A percentile compares a stretch with the other conserved stretches of the same genome.
Evolutionary conservation across 495 filamentous ascomycete species (phyloP).

Genomic region (Penicillium mononematosum): DNA sequence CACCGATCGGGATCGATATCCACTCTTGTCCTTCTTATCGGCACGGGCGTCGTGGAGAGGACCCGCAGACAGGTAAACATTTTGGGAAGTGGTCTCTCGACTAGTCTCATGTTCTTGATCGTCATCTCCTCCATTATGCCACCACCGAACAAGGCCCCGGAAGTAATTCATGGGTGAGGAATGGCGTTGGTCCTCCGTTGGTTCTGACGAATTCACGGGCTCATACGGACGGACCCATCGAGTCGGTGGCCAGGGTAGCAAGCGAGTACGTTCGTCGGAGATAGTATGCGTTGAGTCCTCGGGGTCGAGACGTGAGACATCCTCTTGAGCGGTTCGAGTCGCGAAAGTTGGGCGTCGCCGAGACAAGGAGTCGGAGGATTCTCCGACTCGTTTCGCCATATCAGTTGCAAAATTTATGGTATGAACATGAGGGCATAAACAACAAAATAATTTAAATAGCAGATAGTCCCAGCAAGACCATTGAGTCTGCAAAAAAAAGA

Average conservation of each 20-base stretch:
- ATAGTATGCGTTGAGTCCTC: constrained; percentile 29
- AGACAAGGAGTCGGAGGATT: constrained; percentile 34
- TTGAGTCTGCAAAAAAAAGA: background rate
- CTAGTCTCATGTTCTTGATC: constrained; percentile 13
- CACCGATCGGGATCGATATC: constrained; percentile 43
- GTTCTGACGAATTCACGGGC: constrained; percentile 25
- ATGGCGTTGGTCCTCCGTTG: constrained; percentile 20
- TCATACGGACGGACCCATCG: constrained; percentile 33
- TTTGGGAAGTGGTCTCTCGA: constrained; percentile 12
- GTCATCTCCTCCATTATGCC: constrained; percentile 15
- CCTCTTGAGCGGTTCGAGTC: constrained; percentile 54
- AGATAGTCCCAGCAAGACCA: constrained; percentile 7
- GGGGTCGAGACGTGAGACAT: constrained; percentile 50
- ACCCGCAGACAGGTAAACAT: constrained; percentile 22
- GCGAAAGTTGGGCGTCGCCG: constrained; percentile 52
- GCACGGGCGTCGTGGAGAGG: constrained; percentile 31
- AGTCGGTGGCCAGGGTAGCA: constrained; percentile 27
- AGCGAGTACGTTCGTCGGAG: constrained; percentile 23
- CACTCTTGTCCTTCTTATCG: constrained; percentile 39
- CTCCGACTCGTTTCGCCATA: constrained; percentile 25
- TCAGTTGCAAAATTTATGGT: constrained; percentile 2
- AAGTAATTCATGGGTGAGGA: constrained; percentile 28
- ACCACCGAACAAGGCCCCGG: constrained; percentile 32
- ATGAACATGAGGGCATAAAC: constrained; percentile 11
- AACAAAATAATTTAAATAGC: constrained; percentile 1